phyloP scores from a whole-genome alignment of 495 filamentous ascomycete species.

The Trichodelitschia bisporula region DNA sequence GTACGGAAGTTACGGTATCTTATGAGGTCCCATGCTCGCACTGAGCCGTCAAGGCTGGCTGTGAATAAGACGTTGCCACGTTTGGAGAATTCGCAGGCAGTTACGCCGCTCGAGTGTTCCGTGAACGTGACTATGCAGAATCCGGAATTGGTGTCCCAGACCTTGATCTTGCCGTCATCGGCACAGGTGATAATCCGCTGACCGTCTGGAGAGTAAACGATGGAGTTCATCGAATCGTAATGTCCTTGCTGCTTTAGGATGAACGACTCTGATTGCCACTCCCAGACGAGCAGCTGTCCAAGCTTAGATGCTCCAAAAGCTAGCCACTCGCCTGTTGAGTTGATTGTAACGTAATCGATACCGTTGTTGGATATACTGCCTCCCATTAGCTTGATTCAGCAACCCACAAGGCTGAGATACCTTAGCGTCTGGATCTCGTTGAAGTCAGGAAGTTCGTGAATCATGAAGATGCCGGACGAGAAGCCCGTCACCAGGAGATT shows the following conservation, averaged over 20 bases:
- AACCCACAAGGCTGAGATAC: slow-evolving; percentile 17
- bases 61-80: slow-evolving; percentile 90
- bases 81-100: slow-evolving; percentile 85
- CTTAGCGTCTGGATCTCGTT: slow-evolving; percentile 71
- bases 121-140: slow-evolving; percentile 98
- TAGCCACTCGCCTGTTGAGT: slow-evolving; percentile 86
- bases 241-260: slow-evolving; percentile 96
- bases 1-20: slow-evolving; percentile 92
- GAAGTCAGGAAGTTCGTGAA: slow-evolving; percentile 95
- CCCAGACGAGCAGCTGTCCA: slow-evolving; percentile 89
- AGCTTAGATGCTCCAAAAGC: slow-evolving; percentile 93
- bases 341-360: slow-evolving; percentile 80
- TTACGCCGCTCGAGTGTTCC: slow-evolving; percentile 84
- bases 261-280: slow-evolving; percentile 99
- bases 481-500: slow-evolving; percentile 82
- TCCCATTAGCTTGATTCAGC: slow-evolving; percentile 9
- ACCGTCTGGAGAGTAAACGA: slow-evolving; percentile 83
- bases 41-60: slow-evolving; percentile 73
- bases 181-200: slow-evolving; percentile 77
- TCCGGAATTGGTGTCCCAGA: slow-evolving; percentile 89
- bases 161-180: slow-evolving; percentile 93
- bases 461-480: slow-evolving; percentile 73
- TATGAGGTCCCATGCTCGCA: slow-evolving; percentile 90
- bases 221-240: slow-evolving; percentile 83
- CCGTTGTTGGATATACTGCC: slow-evolving; percentile 82